A percentile compares a stretch with the other conserved stretches of the same genome.
Evolutionary conservation across 345 rosid genomes (phyloP).

Genomic region (Angophora floribunda): DNA sequence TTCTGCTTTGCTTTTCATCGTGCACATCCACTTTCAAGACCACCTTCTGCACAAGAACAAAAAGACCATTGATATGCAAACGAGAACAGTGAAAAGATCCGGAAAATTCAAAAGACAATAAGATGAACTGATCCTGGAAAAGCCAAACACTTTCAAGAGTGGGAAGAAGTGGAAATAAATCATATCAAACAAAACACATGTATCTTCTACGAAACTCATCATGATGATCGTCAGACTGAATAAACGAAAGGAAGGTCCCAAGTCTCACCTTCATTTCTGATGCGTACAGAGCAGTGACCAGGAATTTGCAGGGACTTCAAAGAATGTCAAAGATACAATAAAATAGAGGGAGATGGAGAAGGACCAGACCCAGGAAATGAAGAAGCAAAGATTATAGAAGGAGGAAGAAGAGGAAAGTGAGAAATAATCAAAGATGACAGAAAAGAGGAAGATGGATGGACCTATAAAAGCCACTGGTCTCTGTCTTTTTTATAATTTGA

Average conservation of each 20-base stretch:
- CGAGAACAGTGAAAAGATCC: background rate
- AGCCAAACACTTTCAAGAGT: background rate
- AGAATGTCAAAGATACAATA: background rate
- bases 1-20: conserved; percentile 40
- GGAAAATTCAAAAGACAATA: background rate
- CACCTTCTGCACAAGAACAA: conserved; percentile 38
- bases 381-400: background rate
- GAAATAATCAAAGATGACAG: background rate
- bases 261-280: background rate
- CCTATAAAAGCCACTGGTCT: background rate
- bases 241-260: background rate
- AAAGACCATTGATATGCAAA: background rate
- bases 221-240: background rate
- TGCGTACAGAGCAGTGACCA: background rate
- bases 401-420: background rate
- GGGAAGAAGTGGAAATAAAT: background rate
- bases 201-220: background rate
- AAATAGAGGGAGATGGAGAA: background rate
- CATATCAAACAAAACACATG: background rate
- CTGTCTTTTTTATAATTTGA: background rate
- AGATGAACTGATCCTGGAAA: background rate
- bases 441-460: background rate
- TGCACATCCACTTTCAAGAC: conserved; percentile 42
- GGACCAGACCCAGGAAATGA: background rate
- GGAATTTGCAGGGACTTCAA: background rate